Evolutionary conservation across 768 basidiomycete genomes (phyloP).

Genomic region (Tricholomella constricta): DNA sequence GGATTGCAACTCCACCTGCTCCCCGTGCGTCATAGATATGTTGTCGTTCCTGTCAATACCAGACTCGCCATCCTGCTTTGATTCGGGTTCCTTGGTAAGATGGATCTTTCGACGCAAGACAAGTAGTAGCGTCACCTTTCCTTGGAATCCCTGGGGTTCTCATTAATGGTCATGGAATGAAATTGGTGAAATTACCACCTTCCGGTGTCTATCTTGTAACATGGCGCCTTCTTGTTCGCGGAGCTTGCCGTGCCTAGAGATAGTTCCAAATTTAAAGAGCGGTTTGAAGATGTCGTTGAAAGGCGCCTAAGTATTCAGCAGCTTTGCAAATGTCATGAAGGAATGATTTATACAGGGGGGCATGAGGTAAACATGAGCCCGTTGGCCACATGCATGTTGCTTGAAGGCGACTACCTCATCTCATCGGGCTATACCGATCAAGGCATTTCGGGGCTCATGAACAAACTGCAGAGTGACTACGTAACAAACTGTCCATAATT

Average conservation of each 20-base stretch:
- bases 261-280: not conserved
- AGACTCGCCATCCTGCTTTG: not conserved
- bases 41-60: not conserved
- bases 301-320: not conserved
- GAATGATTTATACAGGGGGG: not conserved
- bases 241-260: not conserved
- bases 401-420: not conserved
- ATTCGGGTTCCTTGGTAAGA: not conserved
- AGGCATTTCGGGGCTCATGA: not conserved
- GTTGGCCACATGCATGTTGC: not conserved
- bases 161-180: too few relatives aligned
- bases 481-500: not conserved
- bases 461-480: not conserved
- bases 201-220: too few relatives aligned
- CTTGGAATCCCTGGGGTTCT: too few relatives aligned
- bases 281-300: not conserved
- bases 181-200: too few relatives aligned
- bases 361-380: slow-evolving; percentile 5
- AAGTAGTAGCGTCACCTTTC: too few relatives aligned
- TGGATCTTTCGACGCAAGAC: too few relatives aligned
- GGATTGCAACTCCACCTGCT: not conserved
- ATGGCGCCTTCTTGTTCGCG: too few relatives aligned
- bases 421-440: too few relatives aligned
- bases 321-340: not conserved
- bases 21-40: not conserved